Conservation (phyloP, 2,329 filamentous ascomycete species). For the Aspergillus glaucus region DNA sequence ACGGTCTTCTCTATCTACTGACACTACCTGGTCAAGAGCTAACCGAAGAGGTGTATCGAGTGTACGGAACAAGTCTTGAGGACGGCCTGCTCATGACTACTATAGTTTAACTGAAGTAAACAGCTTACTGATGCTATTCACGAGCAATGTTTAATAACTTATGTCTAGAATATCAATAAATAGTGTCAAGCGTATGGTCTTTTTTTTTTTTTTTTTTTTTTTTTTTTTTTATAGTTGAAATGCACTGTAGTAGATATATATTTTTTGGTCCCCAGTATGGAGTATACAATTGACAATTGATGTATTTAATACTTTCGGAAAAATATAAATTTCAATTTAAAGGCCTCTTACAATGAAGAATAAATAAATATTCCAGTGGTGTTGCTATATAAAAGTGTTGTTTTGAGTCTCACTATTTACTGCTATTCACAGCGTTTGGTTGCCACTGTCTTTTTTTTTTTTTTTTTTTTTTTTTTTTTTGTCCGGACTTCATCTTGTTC, state of each 20-base stretch:
- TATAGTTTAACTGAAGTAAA: too few species aligned
- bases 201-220: neutral
- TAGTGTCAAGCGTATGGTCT: neutral
- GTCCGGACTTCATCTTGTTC: neutral
- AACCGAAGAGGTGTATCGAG: too few species aligned
- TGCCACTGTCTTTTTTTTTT: conserved; percentile 3
- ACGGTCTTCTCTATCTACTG: too few species aligned
- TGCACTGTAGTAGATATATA: neutral
- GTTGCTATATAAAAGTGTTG: neutral
- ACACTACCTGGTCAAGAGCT: too few species aligned
- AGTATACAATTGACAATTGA: neutral
- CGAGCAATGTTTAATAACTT: too few species aligned
- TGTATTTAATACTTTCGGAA: neutral
- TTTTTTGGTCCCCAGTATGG: too few species aligned
- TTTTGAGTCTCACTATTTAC: neutral
- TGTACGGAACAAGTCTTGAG: too few species aligned
- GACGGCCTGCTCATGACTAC: too few species aligned
- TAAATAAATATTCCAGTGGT: too few species aligned
- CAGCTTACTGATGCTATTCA: too few species aligned
- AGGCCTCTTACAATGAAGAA: too few species aligned
- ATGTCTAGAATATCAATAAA: neutral
- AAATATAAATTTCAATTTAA: neutral
- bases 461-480: conserved; percentile 7
- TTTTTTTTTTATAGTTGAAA: neutral
- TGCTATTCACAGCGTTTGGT: neutral